Evolutionary conservation across 2,329 filamentous ascomycete genomes (phyloP), one percentile per base, ranked within the genome.

Genomic region (Dactylonectria macrodidyma): DNA sequence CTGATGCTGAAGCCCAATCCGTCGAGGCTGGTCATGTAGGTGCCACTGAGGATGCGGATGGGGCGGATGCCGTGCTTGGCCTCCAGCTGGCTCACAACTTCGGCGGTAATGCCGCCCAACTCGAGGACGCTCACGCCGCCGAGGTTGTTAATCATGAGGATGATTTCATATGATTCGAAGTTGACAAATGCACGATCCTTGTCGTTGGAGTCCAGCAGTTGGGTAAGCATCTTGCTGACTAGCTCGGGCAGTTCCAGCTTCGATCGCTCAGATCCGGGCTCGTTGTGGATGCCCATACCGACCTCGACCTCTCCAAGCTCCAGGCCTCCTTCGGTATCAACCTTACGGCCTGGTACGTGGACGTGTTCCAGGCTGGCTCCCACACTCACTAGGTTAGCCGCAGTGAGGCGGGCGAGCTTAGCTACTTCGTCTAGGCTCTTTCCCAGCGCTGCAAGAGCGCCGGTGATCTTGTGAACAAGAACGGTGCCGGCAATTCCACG

Each of bases 401-500:
- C 91, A 3, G 90, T 89, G 57, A 94, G 82, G 76, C 90, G 87
- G 7, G 94, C 95, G 11, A 95, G 89, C 70, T 87, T 85, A 67
- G 91, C 88, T 3, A 97, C 93, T 64, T 97, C 89, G 24, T 91
- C 86, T 69, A 97, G 83, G 52, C 85, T 84, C 9, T 83, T 83
- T 71, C 94, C 94, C 73, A 85, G 86, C 33, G 92, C 93, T 4
- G 95, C 95, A 75, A 97, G 81, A 7, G 95, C 95, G 10, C 95
- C 95, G 14, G 92, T 88, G 77, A 97, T 93, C 87, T 98, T 98
- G 75, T 95, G 88, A n/a, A 98, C 93, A 26, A 98, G 84, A 46
- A 97, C 93, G 6, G 95, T 97, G 36, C 95, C 95, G 3, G 94
- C 95, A 79, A 98, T 96, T 60, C 95, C 95, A 77, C 95, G 88